phyloP scores from a whole-genome alignment of 257 asterid species.

The Solanum ossicruentum region DNA sequence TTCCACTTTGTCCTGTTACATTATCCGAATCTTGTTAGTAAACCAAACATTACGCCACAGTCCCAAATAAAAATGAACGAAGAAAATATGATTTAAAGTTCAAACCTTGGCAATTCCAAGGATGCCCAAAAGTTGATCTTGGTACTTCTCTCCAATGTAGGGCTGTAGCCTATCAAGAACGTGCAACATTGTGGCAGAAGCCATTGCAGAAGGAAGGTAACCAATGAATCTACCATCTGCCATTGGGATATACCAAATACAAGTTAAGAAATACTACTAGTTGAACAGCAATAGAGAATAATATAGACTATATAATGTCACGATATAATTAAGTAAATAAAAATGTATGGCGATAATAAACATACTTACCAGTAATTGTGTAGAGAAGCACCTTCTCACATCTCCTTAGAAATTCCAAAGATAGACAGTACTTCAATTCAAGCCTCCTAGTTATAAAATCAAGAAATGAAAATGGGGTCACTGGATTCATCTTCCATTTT shows the following conservation, averaged over 20 bases:
- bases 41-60: neutral
- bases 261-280: neutral
- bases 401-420: slow-evolving; percentile 30
- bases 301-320: neutral
- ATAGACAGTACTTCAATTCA: slow-evolving; percentile 5
- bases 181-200: slow-evolving; percentile 70
- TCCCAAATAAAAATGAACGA: neutral
- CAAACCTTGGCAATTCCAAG: slow-evolving; percentile 67
- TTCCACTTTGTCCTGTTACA: slow-evolving; percentile 53
- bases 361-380: slow-evolving; percentile 26
- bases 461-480: slow-evolving; percentile 45
- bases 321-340: neutral
- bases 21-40: neutral
- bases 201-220: slow-evolving; percentile 65
- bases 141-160: slow-evolving; percentile 34
- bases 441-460: slow-evolving; percentile 30
- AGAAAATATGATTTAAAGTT: neutral
- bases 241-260: neutral
- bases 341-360: neutral
- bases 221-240: slow-evolving; percentile 61
- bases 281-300: neutral
- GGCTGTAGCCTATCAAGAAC: slow-evolving; percentile 48
- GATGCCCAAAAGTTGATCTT: slow-evolving; percentile 39
- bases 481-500: slow-evolving; percentile 66
- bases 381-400: slow-evolving; percentile 44